These are phyloP conservation scores for Coemansia reversa DNA, from an alignment of 192 early-diverging fungal genomes.

Conservation along the genomic window DNA sequence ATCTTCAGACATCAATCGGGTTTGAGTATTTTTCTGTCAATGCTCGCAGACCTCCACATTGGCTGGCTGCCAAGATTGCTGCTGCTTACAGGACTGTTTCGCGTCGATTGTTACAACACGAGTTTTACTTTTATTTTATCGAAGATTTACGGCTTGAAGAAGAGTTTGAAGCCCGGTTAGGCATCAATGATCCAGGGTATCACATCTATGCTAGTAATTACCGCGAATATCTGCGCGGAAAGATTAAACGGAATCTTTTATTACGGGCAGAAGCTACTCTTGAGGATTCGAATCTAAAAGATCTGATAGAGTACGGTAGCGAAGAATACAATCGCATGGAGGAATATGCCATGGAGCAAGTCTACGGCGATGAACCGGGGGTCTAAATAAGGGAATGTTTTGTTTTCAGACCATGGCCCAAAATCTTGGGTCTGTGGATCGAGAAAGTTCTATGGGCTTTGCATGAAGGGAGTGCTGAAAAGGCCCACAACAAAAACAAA, in stretches of 20 bases:
- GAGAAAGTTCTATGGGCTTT: slow-evolving; percentile 8
- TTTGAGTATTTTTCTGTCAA: slow-evolving; percentile 43
- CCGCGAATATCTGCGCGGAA: slow-evolving; percentile 39
- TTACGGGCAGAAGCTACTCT: too few species aligned
- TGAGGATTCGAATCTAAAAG: slow-evolving; percentile 1
- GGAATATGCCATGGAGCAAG: slow-evolving; percentile 14
- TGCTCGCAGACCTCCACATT: slow-evolving; percentile 47
- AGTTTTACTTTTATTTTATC: slow-evolving; percentile 39
- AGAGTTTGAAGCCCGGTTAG: slow-evolving; percentile 48
- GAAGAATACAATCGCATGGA: slow-evolving; percentile 18
- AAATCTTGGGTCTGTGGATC: not conserved
- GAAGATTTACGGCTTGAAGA: slow-evolving; percentile 45
- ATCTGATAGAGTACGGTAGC: slow-evolving; percentile 5
- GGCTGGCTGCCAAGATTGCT: slow-evolving; percentile 33
- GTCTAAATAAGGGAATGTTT: not conserved
- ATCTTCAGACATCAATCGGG: slow-evolving; percentile 36
- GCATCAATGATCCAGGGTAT: slow-evolving; percentile 42
- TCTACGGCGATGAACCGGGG: not conserved
- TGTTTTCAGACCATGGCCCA: slow-evolving; percentile 1
- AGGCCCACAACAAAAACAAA: not conserved
- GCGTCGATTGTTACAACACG: slow-evolving; percentile 20
- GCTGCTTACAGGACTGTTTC: slow-evolving; percentile 18
- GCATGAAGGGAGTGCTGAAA: not conserved
- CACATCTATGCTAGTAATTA: slow-evolving; percentile 44
- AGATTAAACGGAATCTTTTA: slow-evolving; percentile 14